Evolutionary conservation across 2,329 filamentous ascomycete species (phyloP), one percentile per base, ranked within the genome.

Genomic region (Mariannaea elegans): DNA sequence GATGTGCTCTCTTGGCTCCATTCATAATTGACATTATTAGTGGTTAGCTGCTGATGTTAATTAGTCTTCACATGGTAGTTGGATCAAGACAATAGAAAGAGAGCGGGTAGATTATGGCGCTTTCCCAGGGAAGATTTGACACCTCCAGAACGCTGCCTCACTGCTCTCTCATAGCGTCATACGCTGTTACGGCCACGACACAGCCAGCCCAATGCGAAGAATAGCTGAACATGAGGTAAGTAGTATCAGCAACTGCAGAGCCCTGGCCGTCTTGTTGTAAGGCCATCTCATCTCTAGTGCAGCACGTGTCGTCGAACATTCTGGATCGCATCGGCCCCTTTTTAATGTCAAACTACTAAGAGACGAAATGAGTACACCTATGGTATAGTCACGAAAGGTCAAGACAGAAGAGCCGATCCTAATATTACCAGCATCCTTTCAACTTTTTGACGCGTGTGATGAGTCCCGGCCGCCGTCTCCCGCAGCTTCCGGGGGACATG

Each of bases 401-500:
- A 52, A 24, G 32, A 41, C 32, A 31, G 41, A 32, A 23, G 23
- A 39, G 24, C 32, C 42, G n/a, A 39, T 34, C 29, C 21, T 21
- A 8, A 51, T 19, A 38, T 23, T 53, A 27, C 18, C 55, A 32
- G n/a, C 14, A 14, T 31, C 18, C 12, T 31, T 32, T 34, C 36
- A 38, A 9, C 19, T 24, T 8, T 18, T 39, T 27, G 31, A 9
- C 19, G 16, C 21, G 48, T 14, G 16, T 42, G 18, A 52, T 23
- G 9, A 16, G 14, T 23, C 27, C 13, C 21, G 24, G 27, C 38
- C 16, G 24, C 27, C 39, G 38, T 32, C 36, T 59, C 49, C 56
- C 56, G 56, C 44, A 29, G 44, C 49, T 36, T 59, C 56, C 56
- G 56, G 21, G 12, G 34, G 42, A 42, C 48, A 47, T 24, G 13